Conservation (phyloP, 2,329 filamentous ascomycete genomes). For the Fonsecaea nubica region DNA sequence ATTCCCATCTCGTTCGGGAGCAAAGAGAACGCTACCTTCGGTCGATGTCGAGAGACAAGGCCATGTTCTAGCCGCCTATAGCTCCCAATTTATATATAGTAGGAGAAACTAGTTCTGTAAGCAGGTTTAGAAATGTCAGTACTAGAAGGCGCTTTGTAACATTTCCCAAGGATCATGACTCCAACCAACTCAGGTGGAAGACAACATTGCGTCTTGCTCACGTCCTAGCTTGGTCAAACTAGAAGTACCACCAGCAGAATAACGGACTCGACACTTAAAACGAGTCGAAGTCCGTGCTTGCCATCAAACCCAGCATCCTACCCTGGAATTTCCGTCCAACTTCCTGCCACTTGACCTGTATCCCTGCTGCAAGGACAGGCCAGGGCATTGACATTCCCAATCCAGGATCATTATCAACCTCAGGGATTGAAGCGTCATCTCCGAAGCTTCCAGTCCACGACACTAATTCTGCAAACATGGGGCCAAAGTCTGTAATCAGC, state of each 20-base stretch:
- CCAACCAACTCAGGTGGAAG: not conserved
- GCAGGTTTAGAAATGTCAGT: no score
- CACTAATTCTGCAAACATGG: conserved; percentile 81
- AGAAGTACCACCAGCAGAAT: not conserved
- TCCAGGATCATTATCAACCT: conserved; percentile 66
- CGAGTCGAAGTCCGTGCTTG: conserved; percentile 34
- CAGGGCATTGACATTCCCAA: conserved; percentile 54
- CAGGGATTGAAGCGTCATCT: conserved; percentile 57
- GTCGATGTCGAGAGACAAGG: no score
- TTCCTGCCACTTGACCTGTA: conserved; percentile 81
- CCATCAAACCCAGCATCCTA: conserved; percentile 40
- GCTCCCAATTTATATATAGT: no score
- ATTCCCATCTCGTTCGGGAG: not conserved
- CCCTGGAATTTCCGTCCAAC: conserved; percentile 46
- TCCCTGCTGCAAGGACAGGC: conserved; percentile 72
- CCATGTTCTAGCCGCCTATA: no score
- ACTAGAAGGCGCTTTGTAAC: no score
- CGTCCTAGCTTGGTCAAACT: not conserved
- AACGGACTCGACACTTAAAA: conserved; percentile 13
- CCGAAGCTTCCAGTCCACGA: conserved; percentile 86
- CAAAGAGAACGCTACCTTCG: not conserved
- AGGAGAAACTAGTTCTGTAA: no score
- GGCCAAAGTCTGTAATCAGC: conserved; percentile 75
- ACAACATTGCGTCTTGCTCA: not conserved
- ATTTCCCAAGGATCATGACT: no score